Evolutionary conservation across 2,329 filamentous ascomycete species (phyloP).

Genomic region (Pestalotiopsis sp.): DNA sequence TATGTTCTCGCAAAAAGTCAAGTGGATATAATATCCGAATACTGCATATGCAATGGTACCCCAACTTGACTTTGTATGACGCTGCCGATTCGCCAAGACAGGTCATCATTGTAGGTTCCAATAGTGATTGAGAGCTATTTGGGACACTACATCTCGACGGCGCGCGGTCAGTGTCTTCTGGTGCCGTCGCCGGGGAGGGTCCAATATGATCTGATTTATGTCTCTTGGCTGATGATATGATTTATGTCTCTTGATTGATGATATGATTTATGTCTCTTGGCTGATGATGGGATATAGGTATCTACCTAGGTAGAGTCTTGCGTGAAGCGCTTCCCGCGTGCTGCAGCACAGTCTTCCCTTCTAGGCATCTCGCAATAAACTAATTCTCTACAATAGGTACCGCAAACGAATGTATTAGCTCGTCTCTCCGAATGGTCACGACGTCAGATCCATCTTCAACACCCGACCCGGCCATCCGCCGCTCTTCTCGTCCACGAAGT

Average conservation of each 20-base stretch:
- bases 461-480: background rate
- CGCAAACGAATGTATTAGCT: background rate
- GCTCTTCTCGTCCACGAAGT: background rate
- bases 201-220: no score
- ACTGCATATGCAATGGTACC: background rate
- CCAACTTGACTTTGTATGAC: background rate
- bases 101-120: background rate
- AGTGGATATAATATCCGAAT: slow-evolving; percentile 14
- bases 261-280: no score
- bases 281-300: no score
- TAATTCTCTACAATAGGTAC: background rate
- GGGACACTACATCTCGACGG: no score
- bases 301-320: no score
- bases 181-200: no score
- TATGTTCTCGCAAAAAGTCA: background rate
- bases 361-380: background rate
- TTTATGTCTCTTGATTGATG: no score
- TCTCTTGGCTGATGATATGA: no score
- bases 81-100: background rate
- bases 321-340: no score
- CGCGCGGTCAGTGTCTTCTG: no score
- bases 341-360: no score
- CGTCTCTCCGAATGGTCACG: background rate
- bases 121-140: no score
- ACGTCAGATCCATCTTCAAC: background rate